These are phyloP conservation scores for Rhynchospora pubera DNA, from an alignment of 176 grass and related monocot genomes.

Conservation along the genomic window DNA sequence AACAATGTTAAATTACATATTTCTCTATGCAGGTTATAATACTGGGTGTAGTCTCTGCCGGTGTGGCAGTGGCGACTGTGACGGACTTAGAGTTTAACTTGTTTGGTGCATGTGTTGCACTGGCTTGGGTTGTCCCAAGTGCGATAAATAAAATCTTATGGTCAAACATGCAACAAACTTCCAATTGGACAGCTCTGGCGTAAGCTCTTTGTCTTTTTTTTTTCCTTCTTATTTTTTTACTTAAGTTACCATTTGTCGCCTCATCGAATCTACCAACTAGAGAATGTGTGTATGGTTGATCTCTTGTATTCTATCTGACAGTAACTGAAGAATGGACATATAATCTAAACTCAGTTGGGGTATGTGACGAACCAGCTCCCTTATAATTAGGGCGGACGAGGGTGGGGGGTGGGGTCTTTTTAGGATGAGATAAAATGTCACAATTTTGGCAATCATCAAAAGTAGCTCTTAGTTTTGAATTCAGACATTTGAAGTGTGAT, in stretches of 20 bases:
- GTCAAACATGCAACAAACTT: constrained; percentile 88
- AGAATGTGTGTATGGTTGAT: background rate
- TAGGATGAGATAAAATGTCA: no score
- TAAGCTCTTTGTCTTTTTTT: constrained; percentile 38
- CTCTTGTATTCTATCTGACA: background rate
- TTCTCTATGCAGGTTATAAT: constrained; percentile 53
- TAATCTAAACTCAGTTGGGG: background rate
- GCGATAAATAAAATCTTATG: constrained; percentile 93
- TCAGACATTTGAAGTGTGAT: no score
- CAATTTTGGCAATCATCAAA: no score
- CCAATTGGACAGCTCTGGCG: constrained; percentile 95
- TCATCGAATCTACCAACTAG: background rate
- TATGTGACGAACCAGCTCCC: background rate
- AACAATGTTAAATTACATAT: constrained; percentile 5
- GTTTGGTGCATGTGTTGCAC: constrained; percentile 86
- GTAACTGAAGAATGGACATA: background rate
- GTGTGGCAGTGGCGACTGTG: constrained; percentile 85
- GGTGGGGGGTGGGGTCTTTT: no score
- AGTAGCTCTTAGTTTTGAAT: no score
- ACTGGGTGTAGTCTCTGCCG: constrained; percentile 57
- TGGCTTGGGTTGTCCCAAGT: constrained; percentile 91
- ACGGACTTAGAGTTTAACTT: constrained; percentile 94
- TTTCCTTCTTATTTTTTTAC: constrained; percentile 20
- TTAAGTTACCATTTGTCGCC: background rate
- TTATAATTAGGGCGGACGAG: no score